A percentile compares a stretch with the other conserved stretches of the same genome.
These are phyloP conservation scores for Ophioceras dolichostomum DNA, from an alignment of 2,329 filamentous ascomycete species.

Conservation along the genomic window DNA sequence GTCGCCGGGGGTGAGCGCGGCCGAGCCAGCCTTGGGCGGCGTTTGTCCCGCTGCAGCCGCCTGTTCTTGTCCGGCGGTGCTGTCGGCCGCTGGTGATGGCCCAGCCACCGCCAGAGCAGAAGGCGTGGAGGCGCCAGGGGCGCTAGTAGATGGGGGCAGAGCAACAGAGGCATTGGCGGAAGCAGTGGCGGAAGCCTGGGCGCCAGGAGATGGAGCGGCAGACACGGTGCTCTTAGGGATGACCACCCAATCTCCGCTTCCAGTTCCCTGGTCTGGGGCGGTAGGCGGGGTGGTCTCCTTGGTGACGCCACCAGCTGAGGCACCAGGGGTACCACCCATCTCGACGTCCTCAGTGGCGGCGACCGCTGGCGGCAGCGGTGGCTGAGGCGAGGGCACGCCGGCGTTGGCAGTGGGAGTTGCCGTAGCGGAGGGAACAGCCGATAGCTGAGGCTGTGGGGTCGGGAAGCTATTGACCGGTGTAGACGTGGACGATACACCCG, in stretches of 20 bases:
- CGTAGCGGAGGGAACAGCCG: conserved; percentile 40
- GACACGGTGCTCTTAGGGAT: conserved; percentile 48
- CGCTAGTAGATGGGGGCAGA: no score
- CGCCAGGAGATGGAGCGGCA: neutral
- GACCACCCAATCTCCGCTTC: conserved; percentile 61
- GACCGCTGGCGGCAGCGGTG: conserved; percentile 15
- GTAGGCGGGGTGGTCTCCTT: conserved; percentile 24
- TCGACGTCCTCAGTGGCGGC: conserved; percentile 28
- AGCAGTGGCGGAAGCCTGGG: no score
- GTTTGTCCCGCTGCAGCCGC: conserved; percentile 3
- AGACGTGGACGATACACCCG: conserved; percentile 32
- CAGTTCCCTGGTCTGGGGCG: conserved; percentile 36
- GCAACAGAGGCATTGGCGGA: no score
- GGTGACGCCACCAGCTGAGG: conserved; percentile 1
- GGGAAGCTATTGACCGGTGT: conserved; percentile 50
- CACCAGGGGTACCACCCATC: conserved; percentile 42
- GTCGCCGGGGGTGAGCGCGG: conserved; percentile 37
- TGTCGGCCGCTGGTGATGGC: neutral
- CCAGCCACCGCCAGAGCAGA: conserved; percentile 11
- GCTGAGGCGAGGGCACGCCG: conserved; percentile 32
- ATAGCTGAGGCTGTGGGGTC: conserved; percentile 47
- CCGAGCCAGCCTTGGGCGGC: conserved; percentile 23
- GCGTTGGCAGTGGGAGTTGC: conserved; percentile 39
- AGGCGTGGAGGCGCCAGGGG: no score
- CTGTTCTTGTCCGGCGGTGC: neutral